Evolutionary conservation across 192 early-diverging fungal genomes (phyloP).

Genomic region (Oehlia diaphana): DNA sequence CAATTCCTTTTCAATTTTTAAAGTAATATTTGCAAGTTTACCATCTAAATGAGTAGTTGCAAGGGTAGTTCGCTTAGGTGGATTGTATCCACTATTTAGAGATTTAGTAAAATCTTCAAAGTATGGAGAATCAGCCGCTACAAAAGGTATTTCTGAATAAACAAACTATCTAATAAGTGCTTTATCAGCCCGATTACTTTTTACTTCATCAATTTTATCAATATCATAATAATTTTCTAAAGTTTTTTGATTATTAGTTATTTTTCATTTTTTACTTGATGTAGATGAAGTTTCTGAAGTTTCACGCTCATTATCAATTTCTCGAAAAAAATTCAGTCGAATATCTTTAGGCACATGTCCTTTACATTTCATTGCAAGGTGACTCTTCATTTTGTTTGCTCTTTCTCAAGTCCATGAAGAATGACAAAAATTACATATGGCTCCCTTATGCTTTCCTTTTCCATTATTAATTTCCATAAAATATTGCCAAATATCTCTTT

Average conservation of each 20-base stretch:
- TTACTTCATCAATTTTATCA: not conserved
- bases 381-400: no score
- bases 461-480: no score
- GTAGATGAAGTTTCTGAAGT: no score
- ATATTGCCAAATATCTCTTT: no score
- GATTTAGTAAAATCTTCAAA: constrained; percentile 2
- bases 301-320: no score
- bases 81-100: not conserved
- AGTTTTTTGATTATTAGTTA: not conserved
- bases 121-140: not conserved
- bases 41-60: not conserved
- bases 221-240: not conserved
- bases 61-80: not conserved
- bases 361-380: no score
- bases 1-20: constrained; percentile 2
- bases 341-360: no score
- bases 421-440: no score
- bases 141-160: not conserved
- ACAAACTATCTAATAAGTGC: not conserved
- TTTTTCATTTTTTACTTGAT: constrained; percentile 7
- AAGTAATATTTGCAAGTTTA: not conserved
- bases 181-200: not conserved
- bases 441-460: no score
- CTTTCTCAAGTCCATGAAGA: no score
- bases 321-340: no score